These are phyloP conservation scores for Fusarium poae DNA, from an alignment of 2,329 filamentous ascomycete genomes.

Conservation along the genomic window DNA sequence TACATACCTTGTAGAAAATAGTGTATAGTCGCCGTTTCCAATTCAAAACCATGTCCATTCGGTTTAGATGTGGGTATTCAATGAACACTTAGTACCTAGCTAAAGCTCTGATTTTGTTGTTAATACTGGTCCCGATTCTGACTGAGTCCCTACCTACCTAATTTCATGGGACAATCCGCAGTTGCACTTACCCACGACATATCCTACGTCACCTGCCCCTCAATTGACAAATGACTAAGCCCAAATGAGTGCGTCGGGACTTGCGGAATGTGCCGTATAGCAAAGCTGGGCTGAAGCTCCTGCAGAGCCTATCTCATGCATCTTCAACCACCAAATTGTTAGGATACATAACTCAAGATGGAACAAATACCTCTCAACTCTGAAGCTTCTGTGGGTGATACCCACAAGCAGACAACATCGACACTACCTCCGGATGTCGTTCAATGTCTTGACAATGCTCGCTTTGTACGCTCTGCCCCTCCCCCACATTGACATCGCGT, in stretches of 20 bases:
- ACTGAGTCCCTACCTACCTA: too few species aligned
- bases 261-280: constrained; percentile 37
- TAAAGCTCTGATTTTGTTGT: background rate
- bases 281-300: constrained; percentile 23
- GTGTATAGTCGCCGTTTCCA: background rate
- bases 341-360: constrained; percentile 53
- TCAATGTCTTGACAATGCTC: constrained; percentile 91
- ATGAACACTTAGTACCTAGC: too few species aligned
- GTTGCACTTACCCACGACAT: background rate
- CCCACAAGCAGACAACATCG: constrained; percentile 75
- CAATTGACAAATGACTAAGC: constrained; percentile 32
- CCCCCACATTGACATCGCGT: constrained; percentile 34
- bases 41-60: background rate
- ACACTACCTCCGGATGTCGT: constrained; percentile 86
- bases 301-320: constrained; percentile 28
- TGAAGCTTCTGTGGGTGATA: constrained; percentile 80
- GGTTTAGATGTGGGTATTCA: too few species aligned
- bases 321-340: constrained; percentile 27
- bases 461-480: constrained; percentile 76
- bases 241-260: constrained; percentile 10
- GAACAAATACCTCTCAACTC: constrained; percentile 79
- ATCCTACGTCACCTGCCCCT: constrained; percentile 47
- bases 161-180: background rate
- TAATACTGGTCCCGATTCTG: background rate
- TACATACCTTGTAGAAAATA: background rate